phyloP scores from a whole-genome alignment of 1,284 basidiomycete genomes.

The Sphagnurus paluster region DNA sequence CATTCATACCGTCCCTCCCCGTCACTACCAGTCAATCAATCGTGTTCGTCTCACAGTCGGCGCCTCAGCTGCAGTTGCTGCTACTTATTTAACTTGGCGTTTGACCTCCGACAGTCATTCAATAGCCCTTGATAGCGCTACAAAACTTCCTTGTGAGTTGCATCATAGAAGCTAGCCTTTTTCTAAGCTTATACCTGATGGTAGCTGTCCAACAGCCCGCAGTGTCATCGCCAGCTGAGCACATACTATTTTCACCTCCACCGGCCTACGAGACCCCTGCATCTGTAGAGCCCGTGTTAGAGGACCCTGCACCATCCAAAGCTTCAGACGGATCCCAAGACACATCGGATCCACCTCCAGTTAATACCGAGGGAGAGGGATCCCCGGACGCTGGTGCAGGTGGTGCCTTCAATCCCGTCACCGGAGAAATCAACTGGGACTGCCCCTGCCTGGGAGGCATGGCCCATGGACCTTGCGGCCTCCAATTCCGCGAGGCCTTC shows the following conservation, averaged over 20 bases:
- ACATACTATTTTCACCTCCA: neutral
- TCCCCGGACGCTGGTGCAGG: constrained; percentile 33
- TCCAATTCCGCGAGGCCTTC: constrained; percentile 94
- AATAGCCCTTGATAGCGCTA: constrained; percentile 44
- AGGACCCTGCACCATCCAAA: neutral
- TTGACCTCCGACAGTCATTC: constrained; percentile 39
- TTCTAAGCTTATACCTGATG: neutral
- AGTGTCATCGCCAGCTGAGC: neutral
- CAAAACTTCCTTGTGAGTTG: constrained; percentile 25
- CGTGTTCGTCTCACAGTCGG: constrained; percentile 39
- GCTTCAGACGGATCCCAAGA: constrained; percentile 10
- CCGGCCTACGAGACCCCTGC: neutral
- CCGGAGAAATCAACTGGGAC: constrained; percentile 98
- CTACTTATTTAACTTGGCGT: constrained; percentile 46
- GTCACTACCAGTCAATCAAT: constrained; percentile 22
- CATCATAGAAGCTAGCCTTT: neutral
- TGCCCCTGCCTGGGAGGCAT: constrained; percentile 98
- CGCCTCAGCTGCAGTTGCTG: constrained; percentile 44
- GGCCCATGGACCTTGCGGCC: constrained; percentile 96
- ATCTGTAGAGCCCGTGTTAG: neutral
- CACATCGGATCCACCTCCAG: constrained; percentile 15
- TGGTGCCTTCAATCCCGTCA: constrained; percentile 86
- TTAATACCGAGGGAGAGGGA: constrained; percentile 22
- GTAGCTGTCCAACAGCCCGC: constrained; percentile 1
- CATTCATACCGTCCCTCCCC: constrained; percentile 41